These are phyloP conservation scores for Elongisporangium anandrum DNA, from an alignment of 352 stramenopile genomes.

Conservation along the genomic window DNA sequence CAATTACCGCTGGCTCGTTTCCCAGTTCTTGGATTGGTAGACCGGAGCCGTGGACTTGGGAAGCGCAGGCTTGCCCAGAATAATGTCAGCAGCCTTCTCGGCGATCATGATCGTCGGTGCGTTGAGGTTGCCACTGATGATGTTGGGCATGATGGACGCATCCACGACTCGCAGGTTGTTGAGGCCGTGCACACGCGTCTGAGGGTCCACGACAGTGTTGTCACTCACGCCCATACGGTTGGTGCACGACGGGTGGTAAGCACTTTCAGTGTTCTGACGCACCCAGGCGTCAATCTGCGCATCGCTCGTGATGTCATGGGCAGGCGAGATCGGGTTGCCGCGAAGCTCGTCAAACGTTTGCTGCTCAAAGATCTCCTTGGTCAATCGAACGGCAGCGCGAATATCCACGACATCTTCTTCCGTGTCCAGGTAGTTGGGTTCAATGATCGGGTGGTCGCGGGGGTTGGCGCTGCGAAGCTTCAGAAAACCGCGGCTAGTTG, in stretches of 20 bases:
- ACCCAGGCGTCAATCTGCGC: conserved; percentile 85
- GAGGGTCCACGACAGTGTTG: conserved; percentile 88
- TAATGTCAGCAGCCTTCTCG: conserved; percentile 92
- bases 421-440: conserved; percentile 88
- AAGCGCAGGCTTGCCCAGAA: conserved; percentile 69
- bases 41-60: conserved; percentile 70
- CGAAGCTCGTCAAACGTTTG: conserved; percentile 82
- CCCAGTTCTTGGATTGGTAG: conserved; percentile 70
- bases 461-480: conserved; percentile 76
- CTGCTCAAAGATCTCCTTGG: conserved; percentile 86
- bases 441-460: conserved; percentile 73
- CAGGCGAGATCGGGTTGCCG: conserved; percentile 71
- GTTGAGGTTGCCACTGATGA: conserved; percentile 94
- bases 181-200: conserved; percentile 82
- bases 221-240: conserved; percentile 83
- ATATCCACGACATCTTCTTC: conserved; percentile 78
- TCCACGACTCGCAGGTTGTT: conserved; percentile 89
- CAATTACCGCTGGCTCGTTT: conserved; percentile 62
- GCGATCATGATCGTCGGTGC: conserved; percentile 92
- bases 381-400: conserved; percentile 68
- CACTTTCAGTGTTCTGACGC: conserved; percentile 77
- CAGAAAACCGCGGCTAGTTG: conserved; percentile 78
- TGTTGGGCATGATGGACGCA: conserved; percentile 92
- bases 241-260: conserved; percentile 88
- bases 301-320: conserved; percentile 52